Conservation (phyloP, 805 yeast genomes). For the Spathaspora gorwiae region DNA sequence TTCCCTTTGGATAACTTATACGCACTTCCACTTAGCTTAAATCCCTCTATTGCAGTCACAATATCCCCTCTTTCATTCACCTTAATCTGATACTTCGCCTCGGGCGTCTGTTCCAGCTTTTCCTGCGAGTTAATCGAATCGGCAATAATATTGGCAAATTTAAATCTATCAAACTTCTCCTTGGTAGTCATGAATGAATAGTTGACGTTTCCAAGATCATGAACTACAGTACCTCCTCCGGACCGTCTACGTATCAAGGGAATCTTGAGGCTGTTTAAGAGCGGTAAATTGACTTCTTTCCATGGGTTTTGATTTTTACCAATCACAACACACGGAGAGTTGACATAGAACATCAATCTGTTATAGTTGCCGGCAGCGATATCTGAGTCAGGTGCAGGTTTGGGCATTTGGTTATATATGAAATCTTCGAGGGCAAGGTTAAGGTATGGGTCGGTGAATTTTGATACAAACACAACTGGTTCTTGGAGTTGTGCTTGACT, state of each 20-base stretch:
- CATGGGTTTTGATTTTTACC: slow-evolving; percentile 97
- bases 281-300: slow-evolving; percentile 69
- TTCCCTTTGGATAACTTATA: slow-evolving; percentile 77
- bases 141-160: slow-evolving; percentile 46
- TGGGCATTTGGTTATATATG: slow-evolving; percentile 63
- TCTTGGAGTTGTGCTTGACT: slow-evolving; percentile 6
- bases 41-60: slow-evolving; percentile 30
- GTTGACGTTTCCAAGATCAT: slow-evolving; percentile 84
- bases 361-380: slow-evolving; percentile 23
- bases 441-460: slow-evolving; percentile 58
- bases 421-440: slow-evolving; percentile 83
- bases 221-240: slow-evolving; percentile 98
- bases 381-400: slow-evolving; percentile 15
- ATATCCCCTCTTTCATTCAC: slow-evolving; percentile 83
- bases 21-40: slow-evolving; percentile 89
- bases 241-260: slow-evolving; percentile 75
- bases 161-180: slow-evolving; percentile 55
- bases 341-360: slow-evolving; percentile 68
- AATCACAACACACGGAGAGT: slow-evolving; percentile 81
- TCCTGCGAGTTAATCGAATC: slow-evolving; percentile 22
- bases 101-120: neutral
- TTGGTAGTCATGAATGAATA: slow-evolving; percentile 75
- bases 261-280: slow-evolving; percentile 45
- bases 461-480: slow-evolving; percentile 59
- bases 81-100: slow-evolving; percentile 6